Base-by-base conservation (phyloP, 2,329 filamentous ascomycete species). In the Alternaria ethzedia region DNA sequence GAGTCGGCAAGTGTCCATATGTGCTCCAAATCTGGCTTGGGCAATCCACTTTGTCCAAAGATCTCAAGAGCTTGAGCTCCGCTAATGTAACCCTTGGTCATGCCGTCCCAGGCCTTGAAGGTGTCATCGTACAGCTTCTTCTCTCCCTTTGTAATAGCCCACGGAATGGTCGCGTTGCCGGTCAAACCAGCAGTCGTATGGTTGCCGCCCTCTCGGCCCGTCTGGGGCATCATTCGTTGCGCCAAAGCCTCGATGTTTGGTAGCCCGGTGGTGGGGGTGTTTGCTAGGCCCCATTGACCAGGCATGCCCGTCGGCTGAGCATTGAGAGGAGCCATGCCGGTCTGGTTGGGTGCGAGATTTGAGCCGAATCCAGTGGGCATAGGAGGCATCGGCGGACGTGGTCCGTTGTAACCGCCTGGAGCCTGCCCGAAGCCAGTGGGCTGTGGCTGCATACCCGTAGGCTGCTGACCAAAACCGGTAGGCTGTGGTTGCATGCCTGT, bases 81-180 rank as follows among this genome's bases (percentile, higher is more conserved):
- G 50, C 90, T 91, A 76, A 99, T 96, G 74, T 90, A 97, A 0
- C 96, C 96, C 80, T 96, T 97, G 67, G 90, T 88, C 67, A 99
- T 88, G 3, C 96, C 96, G 82, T 99, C 96, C 96, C 96, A 99
- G 6, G 94, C 94, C 68, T 90, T 92, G 85, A 99, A 99, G 32
- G 98, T 88, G 64, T 93, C 88, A 80, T 99, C 96, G 71, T 99
- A 99, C 67, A 96, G 91, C 65, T 92, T 95, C 85, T 99, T 99
- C 81, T 99, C 96, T 67, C 97, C 94, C 80, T 99, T 99, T 5
- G 96, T 99, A 64, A 99, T 96, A 15, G 96, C 94, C 96, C 96
- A 99, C 0, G 96, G 96, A 75, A 99, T 95, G 8, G 93, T 95
- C 1, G 96, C 96, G 81, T 97, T 98, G 56, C 96, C 96, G 67